Conservation (phyloP, 345 rosid genomes). For the Trapa bicornis region DNA sequence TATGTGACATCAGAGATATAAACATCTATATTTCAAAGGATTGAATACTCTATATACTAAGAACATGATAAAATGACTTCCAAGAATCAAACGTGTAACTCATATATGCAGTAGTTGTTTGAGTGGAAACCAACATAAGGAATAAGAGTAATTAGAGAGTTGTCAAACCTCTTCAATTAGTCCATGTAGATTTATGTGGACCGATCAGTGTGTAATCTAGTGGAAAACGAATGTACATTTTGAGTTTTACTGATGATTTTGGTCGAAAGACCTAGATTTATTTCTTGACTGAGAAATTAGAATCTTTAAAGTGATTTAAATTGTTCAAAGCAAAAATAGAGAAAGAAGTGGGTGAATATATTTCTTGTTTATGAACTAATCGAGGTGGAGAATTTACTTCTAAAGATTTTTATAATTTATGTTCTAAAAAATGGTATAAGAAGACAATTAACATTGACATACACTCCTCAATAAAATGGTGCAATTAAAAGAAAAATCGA, state of each 20-base stretch:
- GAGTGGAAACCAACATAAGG: no score
- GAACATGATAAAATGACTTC: no score
- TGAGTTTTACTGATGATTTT: background rate
- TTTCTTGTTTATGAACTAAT: background rate
- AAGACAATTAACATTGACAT: background rate
- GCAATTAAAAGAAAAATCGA: background rate
- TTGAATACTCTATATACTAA: no score
- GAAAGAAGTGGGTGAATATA: background rate
- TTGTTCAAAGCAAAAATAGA: background rate
- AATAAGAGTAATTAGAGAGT: no score
- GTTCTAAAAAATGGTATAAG: background rate
- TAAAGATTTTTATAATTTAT: background rate
- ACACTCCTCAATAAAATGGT: background rate
- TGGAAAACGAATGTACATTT: background rate
- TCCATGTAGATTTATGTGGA: background rate
- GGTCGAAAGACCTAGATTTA: background rate
- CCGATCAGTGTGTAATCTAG: background rate
- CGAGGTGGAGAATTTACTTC: background rate
- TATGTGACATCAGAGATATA: no score
- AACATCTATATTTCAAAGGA: no score
- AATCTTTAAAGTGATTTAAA: background rate
- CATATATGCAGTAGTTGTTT: no score
- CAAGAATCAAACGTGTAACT: no score
- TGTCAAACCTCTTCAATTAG: background rate
- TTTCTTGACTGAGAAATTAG: background rate